Conservation (phyloP, 2,329 filamentous ascomycete genomes). For the Venturia aucupariae region DNA sequence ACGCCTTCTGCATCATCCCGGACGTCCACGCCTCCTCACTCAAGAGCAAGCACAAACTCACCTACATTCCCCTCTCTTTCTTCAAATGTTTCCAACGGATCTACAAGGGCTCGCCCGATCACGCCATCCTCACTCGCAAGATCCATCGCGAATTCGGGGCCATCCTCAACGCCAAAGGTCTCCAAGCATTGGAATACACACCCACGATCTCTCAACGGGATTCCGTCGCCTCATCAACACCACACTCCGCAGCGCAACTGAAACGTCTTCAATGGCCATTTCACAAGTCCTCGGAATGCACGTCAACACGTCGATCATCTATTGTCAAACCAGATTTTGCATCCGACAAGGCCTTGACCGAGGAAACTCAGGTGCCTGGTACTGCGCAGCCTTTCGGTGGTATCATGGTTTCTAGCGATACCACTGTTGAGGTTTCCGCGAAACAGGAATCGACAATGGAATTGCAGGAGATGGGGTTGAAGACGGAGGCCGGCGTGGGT, state of each 20-base stretch:
- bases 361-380: background rate
- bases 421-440: conserved; percentile 21
- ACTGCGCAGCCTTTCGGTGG: conserved; percentile 23
- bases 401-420: conserved; percentile 31
- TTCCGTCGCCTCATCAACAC: background rate
- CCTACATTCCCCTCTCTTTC: conserved; percentile 34
- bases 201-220: conserved; percentile 5
- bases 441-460: conserved; percentile 22
- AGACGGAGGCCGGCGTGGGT: conserved; percentile 24
- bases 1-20: conserved; percentile 37
- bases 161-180: conserved; percentile 24
- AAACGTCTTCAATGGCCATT: conserved; percentile 7
- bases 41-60: conserved; percentile 20
- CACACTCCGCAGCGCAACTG: background rate
- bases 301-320: background rate
- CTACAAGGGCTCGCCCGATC: conserved; percentile 36
- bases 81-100: conserved; percentile 36
- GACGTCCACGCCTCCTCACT: conserved; percentile 31
- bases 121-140: conserved; percentile 33
- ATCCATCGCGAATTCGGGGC: conserved; percentile 39
- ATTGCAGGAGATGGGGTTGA: conserved; percentile 26
- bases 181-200: conserved; percentile 14
- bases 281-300: background rate
- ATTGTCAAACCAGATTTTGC: conserved; percentile 5
- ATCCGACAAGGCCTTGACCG: conserved; percentile 8